Evolutionary conservation across 2,329 filamentous ascomycete species (phyloP), one percentile per base, ranked within the genome.

Genomic region (Leptographium radiaticola): DNA sequence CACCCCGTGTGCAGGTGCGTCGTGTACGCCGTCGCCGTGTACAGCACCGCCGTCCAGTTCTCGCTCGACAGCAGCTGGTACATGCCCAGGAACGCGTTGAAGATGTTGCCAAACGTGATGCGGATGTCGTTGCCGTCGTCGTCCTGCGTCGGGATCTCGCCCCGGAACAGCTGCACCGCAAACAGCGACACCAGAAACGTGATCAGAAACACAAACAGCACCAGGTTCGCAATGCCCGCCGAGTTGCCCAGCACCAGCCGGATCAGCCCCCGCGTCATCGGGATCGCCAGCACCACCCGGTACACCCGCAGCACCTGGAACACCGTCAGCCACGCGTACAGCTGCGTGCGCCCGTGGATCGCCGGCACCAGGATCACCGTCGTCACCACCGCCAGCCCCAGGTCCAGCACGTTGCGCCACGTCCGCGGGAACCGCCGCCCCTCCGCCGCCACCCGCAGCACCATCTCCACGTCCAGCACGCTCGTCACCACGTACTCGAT

Each of bases 31-130:
- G 89, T 95, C 43, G 90, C 81, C 55, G 79, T 82, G 70, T 95
- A 98, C 54, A 98, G 70, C 47, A 96, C 86, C 0, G 71, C 71
- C 0, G 94, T 98, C 93, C 93, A 98, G 64, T 95, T 89, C 66
- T 98, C 93, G 62, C 89, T 96, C 11, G 93, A 96, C 46, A 98
- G 72, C 34, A 98, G 81, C 68, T 96, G 89, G 65, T 98, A 98
- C 89, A 98, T 97, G 54, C 90, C 93, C 16, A 98, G 74, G 64
- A 98, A 98, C 0, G 89, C 87, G 64, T 97, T 97, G 72, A 86
- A 98, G 39, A 98, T 93, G 42, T 88, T 87, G 64, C 81, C 83
- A 66, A 98, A 98, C 0, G 87, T 86, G 44, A 93, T 80, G 25
- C 77, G 70, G 57, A 87, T 81, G 3, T 77, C 68, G 2, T 85